A percentile compares a stretch with the other conserved stretches of the same genome.
Evolutionary conservation across 2,329 filamentous ascomycete species (phyloP).

Genomic region (Tolypocladium album): DNA sequence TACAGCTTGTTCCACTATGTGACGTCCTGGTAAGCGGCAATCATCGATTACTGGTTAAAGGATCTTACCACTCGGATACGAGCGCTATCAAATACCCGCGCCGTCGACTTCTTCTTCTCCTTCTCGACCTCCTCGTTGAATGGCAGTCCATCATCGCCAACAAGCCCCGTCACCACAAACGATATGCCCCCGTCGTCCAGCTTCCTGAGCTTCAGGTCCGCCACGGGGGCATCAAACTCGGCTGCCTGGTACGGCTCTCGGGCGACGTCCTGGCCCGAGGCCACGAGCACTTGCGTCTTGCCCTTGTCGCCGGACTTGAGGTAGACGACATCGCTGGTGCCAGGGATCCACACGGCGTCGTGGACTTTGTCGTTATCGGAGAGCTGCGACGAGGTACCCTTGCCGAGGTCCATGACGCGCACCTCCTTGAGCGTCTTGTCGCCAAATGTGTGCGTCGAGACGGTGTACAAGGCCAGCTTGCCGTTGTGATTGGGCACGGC

Average conservation of each 20-base stretch:
- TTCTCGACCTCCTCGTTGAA: constrained; percentile 18
- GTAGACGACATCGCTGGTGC: constrained; percentile 6
- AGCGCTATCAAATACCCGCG: constrained; percentile 22
- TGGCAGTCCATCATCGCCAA: constrained; percentile 17
- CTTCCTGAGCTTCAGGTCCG: constrained; percentile 19
- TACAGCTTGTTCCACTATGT: constrained; percentile 20
- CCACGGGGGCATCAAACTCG: constrained; percentile 21
- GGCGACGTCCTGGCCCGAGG: constrained; percentile 10
- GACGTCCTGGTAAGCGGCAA: not conserved
- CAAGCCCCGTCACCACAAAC: constrained; percentile 22
- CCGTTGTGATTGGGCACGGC: constrained; percentile 29
- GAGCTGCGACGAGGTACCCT: constrained; percentile 14
- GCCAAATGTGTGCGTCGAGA: constrained; percentile 24
- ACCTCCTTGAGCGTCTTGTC: constrained; percentile 19
- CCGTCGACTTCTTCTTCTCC: constrained; percentile 14
- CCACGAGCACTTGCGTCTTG: constrained; percentile 18
- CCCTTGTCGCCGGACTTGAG: constrained; percentile 15
- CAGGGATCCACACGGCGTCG: constrained; percentile 25
- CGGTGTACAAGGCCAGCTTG: constrained; percentile 27
- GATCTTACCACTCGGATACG: constrained; percentile 20
- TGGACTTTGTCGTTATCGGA: constrained; percentile 16
- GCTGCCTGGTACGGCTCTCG: constrained; percentile 14
- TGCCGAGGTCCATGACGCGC: constrained; percentile 20
- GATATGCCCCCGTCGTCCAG: constrained; percentile 22
- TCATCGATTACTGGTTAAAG: rapidly evolving